Conservation (phyloP, 306 rosid genomes). For the Castanea mollissima region DNA sequence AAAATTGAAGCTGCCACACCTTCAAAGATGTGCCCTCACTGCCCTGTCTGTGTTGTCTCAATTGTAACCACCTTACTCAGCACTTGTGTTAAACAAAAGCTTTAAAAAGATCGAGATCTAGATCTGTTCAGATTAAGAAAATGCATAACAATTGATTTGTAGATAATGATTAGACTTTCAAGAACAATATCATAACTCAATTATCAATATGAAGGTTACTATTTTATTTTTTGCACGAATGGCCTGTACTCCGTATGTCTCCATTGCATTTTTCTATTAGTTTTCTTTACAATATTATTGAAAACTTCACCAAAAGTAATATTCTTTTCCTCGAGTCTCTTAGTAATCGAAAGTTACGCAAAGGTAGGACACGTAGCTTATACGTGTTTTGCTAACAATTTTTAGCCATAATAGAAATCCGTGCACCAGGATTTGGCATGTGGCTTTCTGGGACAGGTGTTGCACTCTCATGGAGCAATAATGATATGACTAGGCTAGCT, state of each 20-base stretch:
- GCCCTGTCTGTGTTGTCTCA: slow-evolving; percentile 21
- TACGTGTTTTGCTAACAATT: slow-evolving; percentile 14
- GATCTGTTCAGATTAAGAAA: slow-evolving; percentile 1
- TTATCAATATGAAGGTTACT: background rate
- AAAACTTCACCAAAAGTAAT: background rate
- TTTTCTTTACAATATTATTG: background rate
- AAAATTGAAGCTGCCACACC: slow-evolving; percentile 11
- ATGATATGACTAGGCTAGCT: background rate
- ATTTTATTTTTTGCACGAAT: slow-evolving; percentile 33
- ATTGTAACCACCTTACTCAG: slow-evolving; percentile 17
- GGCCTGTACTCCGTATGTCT: slow-evolving; percentile 21
- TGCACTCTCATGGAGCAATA: background rate
- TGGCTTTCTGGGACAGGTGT: slow-evolving; percentile 8
- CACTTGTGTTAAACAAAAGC: slow-evolving; percentile 14
- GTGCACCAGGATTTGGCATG: background rate
- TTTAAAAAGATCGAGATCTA: slow-evolving; percentile 31
- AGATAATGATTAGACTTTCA: slow-evolving; percentile 25
- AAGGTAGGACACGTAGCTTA: slow-evolving; percentile 16
- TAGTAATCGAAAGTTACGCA: background rate
- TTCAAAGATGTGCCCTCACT: slow-evolving; percentile 8
- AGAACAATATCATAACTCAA: slow-evolving; percentile 9
- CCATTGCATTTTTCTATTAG: background rate
- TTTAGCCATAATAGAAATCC: background rate
- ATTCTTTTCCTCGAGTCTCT: background rate
- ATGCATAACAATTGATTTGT: background rate